A percentile compares a stretch with the other conserved stretches of the same genome.
Conservation (phyloP, 176 grass and related monocot genomes). For the Dactylis glomerata region DNA sequence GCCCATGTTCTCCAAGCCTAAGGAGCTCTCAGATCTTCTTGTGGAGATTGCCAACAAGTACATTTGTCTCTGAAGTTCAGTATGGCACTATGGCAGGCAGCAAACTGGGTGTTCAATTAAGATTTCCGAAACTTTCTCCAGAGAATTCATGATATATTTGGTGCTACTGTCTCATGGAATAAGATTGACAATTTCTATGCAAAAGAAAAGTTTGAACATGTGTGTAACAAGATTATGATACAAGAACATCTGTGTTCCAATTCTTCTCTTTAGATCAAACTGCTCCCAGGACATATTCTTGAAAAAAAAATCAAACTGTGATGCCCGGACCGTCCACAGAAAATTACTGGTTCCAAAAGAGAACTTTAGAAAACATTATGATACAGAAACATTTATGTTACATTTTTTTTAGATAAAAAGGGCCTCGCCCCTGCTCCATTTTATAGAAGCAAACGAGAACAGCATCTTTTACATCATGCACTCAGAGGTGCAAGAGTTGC, state of each 20-base stretch:
- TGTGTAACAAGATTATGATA: neutral
- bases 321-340: no score
- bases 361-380: neutral
- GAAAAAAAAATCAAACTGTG: no score
- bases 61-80: neutral
- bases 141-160: neutral
- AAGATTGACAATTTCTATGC: neutral
- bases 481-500: no score
- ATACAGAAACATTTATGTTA: slow-evolving; percentile 13
- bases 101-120: neutral
- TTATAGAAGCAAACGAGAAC: no score
- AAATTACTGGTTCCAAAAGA: neutral
- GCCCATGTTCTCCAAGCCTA: slow-evolving; percentile 46
- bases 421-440: no score
- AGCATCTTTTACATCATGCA: no score
- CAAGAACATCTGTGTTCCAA: neutral
- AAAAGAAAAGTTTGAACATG: neutral
- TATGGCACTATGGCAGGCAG: neutral
- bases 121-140: neutral
- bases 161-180: neutral
- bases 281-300: no score
- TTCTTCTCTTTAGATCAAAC: neutral
- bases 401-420: no score
- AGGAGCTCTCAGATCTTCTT: slow-evolving; percentile 33
- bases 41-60: slow-evolving; percentile 28